Evolutionary conservation across 1,284 basidiomycete species (phyloP).

Genomic region (Cutaneotrichosporon sp.): DNA sequence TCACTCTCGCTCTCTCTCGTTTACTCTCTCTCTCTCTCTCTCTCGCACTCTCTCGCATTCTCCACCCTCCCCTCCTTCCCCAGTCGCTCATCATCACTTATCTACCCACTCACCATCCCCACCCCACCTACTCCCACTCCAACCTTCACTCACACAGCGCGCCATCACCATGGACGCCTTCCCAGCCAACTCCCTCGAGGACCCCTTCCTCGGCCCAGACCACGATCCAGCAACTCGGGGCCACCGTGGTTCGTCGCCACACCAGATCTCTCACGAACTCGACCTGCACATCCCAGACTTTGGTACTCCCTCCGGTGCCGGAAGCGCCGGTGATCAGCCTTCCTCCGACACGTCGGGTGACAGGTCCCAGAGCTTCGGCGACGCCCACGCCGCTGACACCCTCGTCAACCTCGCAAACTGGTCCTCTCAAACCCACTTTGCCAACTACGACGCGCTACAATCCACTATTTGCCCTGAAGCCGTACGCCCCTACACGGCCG

Average conservation of each 20-base stretch:
- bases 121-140: background rate
- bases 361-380: background rate
- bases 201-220: conserved; percentile 16
- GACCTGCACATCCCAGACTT: background rate
- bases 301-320: background rate
- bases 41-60: background rate
- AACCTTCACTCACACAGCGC: background rate
- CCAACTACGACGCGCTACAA: background rate
- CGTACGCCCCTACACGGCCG: background rate
- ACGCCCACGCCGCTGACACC: background rate
- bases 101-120: background rate
- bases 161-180: conserved; percentile 9
- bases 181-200: conserved; percentile 21
- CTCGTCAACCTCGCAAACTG: conserved; percentile 5
- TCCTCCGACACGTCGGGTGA: background rate
- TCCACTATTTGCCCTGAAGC: conserved; percentile 4
- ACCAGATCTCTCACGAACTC: background rate
- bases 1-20: background rate
- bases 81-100: background rate
- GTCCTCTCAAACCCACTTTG: background rate
- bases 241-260: background rate
- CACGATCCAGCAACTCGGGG: conserved; percentile 2
- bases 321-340: background rate
- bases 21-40: background rate
- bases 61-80: background rate